A percentile compares a stretch with the other conserved stretches of the same genome.
Conservation (phyloP, 495 filamentous ascomycete species). For the Lasiosphaeria hispida region DNA sequence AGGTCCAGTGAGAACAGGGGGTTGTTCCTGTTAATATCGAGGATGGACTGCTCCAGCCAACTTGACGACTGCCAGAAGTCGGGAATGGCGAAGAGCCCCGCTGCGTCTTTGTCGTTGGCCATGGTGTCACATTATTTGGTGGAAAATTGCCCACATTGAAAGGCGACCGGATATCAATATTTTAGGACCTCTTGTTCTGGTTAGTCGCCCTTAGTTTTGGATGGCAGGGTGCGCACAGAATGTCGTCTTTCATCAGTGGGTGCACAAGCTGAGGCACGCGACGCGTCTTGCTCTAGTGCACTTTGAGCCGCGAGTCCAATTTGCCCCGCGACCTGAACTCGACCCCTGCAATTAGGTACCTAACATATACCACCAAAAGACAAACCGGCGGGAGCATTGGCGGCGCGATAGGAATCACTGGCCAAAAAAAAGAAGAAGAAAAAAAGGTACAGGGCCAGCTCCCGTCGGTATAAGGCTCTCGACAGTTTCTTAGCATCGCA, state of each 20-base stretch:
- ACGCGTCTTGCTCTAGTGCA: background rate
- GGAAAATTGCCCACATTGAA: background rate
- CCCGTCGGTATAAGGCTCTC: too few species aligned
- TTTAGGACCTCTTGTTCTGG: too few species aligned
- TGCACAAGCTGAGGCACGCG: background rate
- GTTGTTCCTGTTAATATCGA: constrained; percentile 14
- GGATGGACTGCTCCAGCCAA: constrained; percentile 27
- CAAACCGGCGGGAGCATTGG: too few species aligned
- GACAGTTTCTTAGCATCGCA: too few species aligned
- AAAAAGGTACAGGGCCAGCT: too few species aligned
- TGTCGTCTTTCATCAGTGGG: background rate
- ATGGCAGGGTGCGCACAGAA: too few species aligned
- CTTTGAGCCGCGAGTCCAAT: background rate
- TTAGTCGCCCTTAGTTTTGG: too few species aligned
- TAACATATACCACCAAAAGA: too few species aligned
- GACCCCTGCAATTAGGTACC: background rate
- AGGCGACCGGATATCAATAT: too few species aligned
- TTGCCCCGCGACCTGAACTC: background rate
- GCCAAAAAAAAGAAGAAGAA: too few species aligned
- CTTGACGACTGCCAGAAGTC: constrained; percentile 57
- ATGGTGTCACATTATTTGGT: constrained; percentile 24
- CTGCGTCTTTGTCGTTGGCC: constrained; percentile 46
- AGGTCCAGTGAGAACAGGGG: constrained; percentile 31
- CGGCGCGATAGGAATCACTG: too few species aligned
- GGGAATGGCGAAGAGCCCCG: constrained; percentile 69